Conservation (phyloP, 2,329 filamentous ascomycete species). For the Trichoderma sp. region DNA sequence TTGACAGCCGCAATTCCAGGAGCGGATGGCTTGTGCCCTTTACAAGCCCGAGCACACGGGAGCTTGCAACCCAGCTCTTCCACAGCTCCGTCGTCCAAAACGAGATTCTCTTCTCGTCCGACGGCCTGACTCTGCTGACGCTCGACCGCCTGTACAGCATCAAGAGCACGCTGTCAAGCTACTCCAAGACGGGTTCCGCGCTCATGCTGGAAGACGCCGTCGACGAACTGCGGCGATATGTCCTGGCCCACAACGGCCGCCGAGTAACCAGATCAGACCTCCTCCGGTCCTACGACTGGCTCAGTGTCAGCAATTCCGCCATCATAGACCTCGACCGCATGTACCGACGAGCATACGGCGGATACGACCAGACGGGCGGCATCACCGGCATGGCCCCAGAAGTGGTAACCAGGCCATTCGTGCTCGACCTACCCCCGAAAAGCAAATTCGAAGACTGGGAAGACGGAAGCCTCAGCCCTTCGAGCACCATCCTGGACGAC, state of each 20-base stretch:
- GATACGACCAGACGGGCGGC: constrained; percentile 49
- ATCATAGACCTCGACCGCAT: constrained; percentile 59
- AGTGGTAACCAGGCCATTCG: neutral
- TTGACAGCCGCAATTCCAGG: constrained; percentile 34
- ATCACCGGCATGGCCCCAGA: constrained; percentile 46
- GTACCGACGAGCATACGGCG: constrained; percentile 62
- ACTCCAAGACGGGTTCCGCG: constrained; percentile 52
- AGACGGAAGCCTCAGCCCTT: constrained; percentile 31
- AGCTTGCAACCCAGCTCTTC: constrained; percentile 57
- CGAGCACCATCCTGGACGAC: constrained; percentile 29
- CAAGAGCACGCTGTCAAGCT: constrained; percentile 62
- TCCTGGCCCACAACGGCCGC: constrained; percentile 56
- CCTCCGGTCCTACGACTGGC: constrained; percentile 59
- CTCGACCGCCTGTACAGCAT: constrained; percentile 68
- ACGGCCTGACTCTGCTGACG: constrained; percentile 62
- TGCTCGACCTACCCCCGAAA: constrained; percentile 1
- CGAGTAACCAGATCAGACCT: constrained; percentile 57
- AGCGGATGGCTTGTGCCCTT: constrained; percentile 51
- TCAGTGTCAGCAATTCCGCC: constrained; percentile 55
- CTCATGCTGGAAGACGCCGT: constrained; percentile 62
- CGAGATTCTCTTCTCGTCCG: constrained; percentile 62
- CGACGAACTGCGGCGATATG: constrained; percentile 63
- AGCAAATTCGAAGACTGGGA: constrained; percentile 32
- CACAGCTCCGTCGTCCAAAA: constrained; percentile 62
- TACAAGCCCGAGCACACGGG: constrained; percentile 48